phyloP scores from a whole-genome alignment of 306 rosid genomes.

The Astragalus glycyphyllos region DNA sequence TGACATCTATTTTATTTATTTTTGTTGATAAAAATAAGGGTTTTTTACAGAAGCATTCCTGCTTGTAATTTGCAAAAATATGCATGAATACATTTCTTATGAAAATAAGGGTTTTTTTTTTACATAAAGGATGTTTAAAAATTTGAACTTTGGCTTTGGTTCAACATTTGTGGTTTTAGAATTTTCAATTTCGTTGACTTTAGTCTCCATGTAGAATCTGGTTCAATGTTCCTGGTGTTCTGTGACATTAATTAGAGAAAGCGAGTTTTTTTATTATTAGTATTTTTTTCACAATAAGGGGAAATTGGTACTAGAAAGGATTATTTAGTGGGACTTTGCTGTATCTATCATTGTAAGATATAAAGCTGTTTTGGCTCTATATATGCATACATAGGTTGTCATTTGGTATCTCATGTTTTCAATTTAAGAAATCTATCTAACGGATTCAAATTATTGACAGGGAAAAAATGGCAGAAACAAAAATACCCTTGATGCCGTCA shows the following conservation, averaged over 20 bases:
- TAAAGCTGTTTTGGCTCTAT: neutral
- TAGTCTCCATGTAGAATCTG: neutral
- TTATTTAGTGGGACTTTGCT: neutral
- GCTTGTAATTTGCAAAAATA: neutral
- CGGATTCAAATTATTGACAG: constrained; percentile 44
- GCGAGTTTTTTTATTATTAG: neutral
- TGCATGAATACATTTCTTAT: neutral
- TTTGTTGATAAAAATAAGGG: too few relatives aligned
- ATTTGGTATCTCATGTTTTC: neutral
- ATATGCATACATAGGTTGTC: neutral
- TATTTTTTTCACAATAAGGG: neutral
- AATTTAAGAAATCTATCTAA: neutral
- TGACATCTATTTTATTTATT: neutral
- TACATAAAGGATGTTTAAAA: constrained; percentile 13
- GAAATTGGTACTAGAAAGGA: neutral
- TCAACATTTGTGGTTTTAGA: neutral
- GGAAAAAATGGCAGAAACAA: constrained; percentile 64
- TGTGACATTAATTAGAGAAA: constrained; percentile 3
- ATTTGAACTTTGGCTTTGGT: constrained; percentile 7
- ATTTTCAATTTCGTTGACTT: neutral
- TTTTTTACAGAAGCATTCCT: neutral
- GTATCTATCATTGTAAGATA: neutral
- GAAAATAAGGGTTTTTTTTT: neutral
- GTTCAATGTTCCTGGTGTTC: constrained; percentile 2
- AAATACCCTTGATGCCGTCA: constrained; percentile 59